Conservation (phyloP, 441 rosid species). For the Lagerstroemia fauriei region DNA sequence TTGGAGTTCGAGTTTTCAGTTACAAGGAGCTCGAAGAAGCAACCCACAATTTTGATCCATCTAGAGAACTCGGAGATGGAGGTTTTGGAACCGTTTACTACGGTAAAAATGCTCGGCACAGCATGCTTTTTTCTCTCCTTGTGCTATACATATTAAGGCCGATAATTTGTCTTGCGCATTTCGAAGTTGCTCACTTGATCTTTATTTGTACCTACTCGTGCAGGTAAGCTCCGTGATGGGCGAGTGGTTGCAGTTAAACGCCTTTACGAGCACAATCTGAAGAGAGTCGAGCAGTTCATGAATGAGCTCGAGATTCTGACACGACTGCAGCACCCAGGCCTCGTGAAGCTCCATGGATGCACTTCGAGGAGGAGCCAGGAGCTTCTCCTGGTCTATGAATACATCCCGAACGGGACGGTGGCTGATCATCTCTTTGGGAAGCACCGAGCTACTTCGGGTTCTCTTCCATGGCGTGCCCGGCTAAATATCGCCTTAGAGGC, state of each 20-base stretch:
- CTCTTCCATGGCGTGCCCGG: constrained; percentile 17
- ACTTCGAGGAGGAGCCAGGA: constrained; percentile 31
- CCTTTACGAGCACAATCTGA: constrained; percentile 24
- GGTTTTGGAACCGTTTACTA: constrained; percentile 30
- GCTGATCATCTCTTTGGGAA: constrained; percentile 27
- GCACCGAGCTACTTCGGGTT: not conserved
- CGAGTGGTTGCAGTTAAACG: constrained; percentile 29
- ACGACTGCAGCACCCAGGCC: constrained; percentile 25
- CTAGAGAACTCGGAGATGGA: constrained; percentile 26
- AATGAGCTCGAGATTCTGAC: constrained; percentile 30
- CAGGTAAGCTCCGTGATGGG: constrained; percentile 26
- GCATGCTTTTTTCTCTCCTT: not conserved
- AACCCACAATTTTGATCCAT: constrained; percentile 25
- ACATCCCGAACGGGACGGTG: constrained; percentile 27
- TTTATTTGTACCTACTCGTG: not conserved
- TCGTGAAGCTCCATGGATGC: constrained; percentile 31
- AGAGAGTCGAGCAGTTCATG: constrained; percentile 31
- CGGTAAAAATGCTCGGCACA: constrained; percentile 8
- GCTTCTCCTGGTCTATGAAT: constrained; percentile 26
- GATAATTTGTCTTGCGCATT: too few relatives aligned
- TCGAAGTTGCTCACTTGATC: too few relatives aligned
- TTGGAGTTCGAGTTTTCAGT: constrained; percentile 26
- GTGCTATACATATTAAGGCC: too few relatives aligned
- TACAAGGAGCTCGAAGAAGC: constrained; percentile 26
- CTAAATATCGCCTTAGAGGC: constrained; percentile 25